Conservation (phyloP, 2,329 filamentous ascomycete species). For the Botrytis aclada region DNA sequence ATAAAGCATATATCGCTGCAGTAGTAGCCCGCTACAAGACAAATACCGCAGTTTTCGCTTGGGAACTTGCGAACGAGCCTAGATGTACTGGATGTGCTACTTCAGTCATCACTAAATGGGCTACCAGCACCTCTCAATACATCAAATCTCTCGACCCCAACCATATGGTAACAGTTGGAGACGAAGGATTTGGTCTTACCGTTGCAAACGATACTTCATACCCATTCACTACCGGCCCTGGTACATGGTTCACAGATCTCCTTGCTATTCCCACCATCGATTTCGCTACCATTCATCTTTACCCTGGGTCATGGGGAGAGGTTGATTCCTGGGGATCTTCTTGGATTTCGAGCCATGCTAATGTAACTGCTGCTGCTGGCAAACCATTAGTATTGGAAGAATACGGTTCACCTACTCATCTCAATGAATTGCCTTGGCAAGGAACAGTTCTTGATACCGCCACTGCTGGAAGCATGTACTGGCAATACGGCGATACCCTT, state of each 20-base stretch:
- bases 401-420: conserved; percentile 37
- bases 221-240: conserved; percentile 42
- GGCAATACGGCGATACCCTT: conserved; percentile 36
- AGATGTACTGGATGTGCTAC: conserved; percentile 59
- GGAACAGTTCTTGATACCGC: conserved; percentile 24
- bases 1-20: conserved; percentile 56
- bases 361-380: conserved; percentile 38
- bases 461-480: conserved; percentile 35
- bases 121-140: conserved; percentile 54
- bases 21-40: conserved; percentile 59
- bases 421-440: conserved; percentile 31
- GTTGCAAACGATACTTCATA: conserved; percentile 42
- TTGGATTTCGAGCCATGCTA: conserved; percentile 48
- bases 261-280: conserved; percentile 47
- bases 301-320: conserved; percentile 45
- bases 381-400: conserved; percentile 45
- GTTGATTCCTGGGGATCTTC: conserved; percentile 43
- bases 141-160: conserved; percentile 61
- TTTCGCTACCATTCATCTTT: conserved; percentile 53
- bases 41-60: conserved; percentile 61
- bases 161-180: conserved; percentile 62
- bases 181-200: conserved; percentile 55
- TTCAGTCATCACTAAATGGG: conserved; percentile 59
- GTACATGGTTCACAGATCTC: conserved; percentile 48
- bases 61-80: conserved; percentile 70